These are phyloP conservation scores for Lepraria neglecta DNA, from an alignment of 495 filamentous ascomycete species.

Conservation along the genomic window DNA sequence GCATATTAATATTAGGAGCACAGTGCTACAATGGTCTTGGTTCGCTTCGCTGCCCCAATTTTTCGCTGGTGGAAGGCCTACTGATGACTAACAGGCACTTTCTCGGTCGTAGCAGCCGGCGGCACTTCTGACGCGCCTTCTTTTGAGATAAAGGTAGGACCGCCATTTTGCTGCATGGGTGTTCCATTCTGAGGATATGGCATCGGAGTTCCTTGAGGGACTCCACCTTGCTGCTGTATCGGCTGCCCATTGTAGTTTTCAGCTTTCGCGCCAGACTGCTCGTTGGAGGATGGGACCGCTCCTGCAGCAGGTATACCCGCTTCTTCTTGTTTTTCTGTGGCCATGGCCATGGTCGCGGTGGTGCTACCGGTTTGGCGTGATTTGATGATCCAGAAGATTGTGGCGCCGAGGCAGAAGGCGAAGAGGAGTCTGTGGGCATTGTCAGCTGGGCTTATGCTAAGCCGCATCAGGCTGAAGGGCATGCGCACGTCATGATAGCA, in stretches of 20 bases:
- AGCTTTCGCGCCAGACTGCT: neutral
- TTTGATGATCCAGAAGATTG: conserved; percentile 20
- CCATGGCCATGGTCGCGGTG: neutral
- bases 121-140: neutral
- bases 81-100: neutral
- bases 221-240: conserved; percentile 6
- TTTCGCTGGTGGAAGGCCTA: neutral
- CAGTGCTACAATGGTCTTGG: neutral
- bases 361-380: conserved; percentile 4
- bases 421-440: conserved; percentile 14
- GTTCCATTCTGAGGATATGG: neutral
- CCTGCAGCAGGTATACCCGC: conserved; percentile 12
- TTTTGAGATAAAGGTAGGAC: neutral
- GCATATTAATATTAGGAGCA: no score
- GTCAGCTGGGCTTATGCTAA: neutral
- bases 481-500: conserved; percentile 22
- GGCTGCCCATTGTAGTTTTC: conserved; percentile 10
- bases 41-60: neutral
- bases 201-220: no score
- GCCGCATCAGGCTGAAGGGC: neutral
- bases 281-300: neutral
- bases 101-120: neutral
- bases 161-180: neutral
- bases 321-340: conserved; percentile 13
- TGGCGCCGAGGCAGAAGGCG: conserved; percentile 1